A percentile compares a stretch with the other conserved stretches of the same genome.
Evolutionary conservation across 2,329 filamentous ascomycete species (phyloP).

Genomic region (Immersiporthe knoxdaviesiana): DNA sequence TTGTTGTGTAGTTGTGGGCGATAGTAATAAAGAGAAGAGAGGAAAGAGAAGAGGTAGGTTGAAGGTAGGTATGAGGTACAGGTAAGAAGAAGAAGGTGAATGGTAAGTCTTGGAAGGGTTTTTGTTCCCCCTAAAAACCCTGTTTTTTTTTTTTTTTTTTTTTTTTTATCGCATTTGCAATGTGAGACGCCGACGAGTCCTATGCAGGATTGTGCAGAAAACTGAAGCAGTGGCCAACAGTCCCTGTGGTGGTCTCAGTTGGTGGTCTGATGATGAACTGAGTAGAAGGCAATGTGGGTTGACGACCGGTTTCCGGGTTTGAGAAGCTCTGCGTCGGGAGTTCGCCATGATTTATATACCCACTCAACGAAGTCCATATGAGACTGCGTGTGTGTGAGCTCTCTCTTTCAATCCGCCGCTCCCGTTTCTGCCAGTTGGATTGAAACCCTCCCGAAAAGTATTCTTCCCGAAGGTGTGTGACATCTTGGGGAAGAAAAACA

Average conservation of each 20-base stretch:
- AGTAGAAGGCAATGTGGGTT: constrained; percentile 2
- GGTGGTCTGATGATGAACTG: constrained; percentile 8
- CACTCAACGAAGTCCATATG: background rate
- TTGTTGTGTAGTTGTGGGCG: constrained; percentile 1
- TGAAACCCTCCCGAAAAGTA: background rate
- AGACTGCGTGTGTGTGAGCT: background rate
- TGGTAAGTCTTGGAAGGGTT: background rate
- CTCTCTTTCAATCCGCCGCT: background rate
- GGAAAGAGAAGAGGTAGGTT: no score
- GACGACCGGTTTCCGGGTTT: background rate
- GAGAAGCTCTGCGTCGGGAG: background rate
- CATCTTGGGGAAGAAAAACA: no score
- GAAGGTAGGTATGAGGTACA: background rate
- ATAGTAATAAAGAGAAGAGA: constrained; percentile 2
- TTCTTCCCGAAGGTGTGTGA: background rate
- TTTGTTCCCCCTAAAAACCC: no score
- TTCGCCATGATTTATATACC: constrained; percentile 4
- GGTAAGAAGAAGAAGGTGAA: background rate
- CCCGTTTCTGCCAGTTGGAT: background rate
- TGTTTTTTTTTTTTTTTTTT: background rate
- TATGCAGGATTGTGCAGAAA: background rate
- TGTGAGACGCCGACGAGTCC: background rate
- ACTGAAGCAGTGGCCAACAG: background rate
- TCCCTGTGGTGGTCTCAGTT: background rate
- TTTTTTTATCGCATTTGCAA: background rate